Conservation (phyloP, 805 yeast genomes). For the Torulaspora quercuum region DNA sequence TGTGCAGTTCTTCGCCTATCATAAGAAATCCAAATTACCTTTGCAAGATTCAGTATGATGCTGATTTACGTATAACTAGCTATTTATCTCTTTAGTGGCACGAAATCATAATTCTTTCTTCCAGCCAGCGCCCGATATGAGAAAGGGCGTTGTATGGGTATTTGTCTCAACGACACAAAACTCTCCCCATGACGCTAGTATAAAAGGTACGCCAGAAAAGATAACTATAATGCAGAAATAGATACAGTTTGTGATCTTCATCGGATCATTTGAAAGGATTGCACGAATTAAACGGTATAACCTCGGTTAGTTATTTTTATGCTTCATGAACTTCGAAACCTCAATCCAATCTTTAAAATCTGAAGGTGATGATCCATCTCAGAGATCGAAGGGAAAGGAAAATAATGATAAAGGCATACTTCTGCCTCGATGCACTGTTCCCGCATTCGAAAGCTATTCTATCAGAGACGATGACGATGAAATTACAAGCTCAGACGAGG, state of each 20-base stretch:
- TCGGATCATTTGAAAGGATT: not conserved
- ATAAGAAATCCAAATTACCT: constrained; percentile 11
- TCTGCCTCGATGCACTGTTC: no score
- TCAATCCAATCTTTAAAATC: not conserved
- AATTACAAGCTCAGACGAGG: constrained; percentile 21
- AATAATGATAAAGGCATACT: constrained; percentile 2
- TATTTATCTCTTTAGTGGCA: constrained; percentile 3
- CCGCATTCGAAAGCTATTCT: constrained; percentile 9
- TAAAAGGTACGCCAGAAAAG: no score
- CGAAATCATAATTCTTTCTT: not conserved
- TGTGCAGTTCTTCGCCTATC: constrained; percentile 78
- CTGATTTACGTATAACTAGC: constrained; percentile 1
- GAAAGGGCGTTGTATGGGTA: constrained; percentile 4
- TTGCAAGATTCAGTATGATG: constrained; percentile 9
- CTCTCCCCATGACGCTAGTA: constrained; percentile 4
- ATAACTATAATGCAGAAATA: no score
- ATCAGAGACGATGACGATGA: constrained; percentile 20
- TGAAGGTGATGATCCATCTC: constrained; percentile 1
- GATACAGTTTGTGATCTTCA: not conserved
- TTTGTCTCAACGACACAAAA: constrained; percentile 9
- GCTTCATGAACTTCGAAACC: not conserved
- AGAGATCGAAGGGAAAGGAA: not conserved
- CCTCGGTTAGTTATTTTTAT: no score
- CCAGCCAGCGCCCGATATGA: no score
- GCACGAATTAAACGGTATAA: no score